Base-by-base conservation (phyloP, 2,329 filamentous ascomycete genomes). In the Fusarium multiceps region DNA sequence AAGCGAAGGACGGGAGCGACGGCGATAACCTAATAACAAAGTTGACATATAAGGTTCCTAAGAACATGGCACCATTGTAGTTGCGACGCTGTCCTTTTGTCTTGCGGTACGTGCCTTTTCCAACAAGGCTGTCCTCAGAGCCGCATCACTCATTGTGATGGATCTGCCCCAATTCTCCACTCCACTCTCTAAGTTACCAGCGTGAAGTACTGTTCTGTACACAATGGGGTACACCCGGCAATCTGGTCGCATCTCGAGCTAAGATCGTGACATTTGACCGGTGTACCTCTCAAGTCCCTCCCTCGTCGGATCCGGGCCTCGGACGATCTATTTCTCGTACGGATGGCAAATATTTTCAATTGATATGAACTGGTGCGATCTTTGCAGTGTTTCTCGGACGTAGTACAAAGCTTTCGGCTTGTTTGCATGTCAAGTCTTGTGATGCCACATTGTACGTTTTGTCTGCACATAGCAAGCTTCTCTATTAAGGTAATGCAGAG, bases 141-240 rank as follows among this genome's bases (percentile, higher is more conserved):
- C 73, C 73, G 67, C 72, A 75, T 71, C 54, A 51, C 69, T 58
- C 57, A 37, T 49, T 65, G 56, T 67, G 68, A 70, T 69, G 62
- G 73, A 74, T 72, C 71, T 74, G 72, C 66, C 66, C 59, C 71
- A 45, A 71, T 74, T 74, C 73, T 75, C 73, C 73, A 75, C 73
- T 54, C 63, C 45, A 40, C 55, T 74, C 73, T 75, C 73, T 73
- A 75, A 73, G 51, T 61, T 48, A 40, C 50, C 50, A 25, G 45
- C 43, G 50, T 57, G 34, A 60, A 55, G 62, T 66, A 66, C 63
- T 64, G 62, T 55, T 61, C 62, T 64, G 70, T 74, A 74, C 73
- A 67, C 72, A 71, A 73, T 58, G 55, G 63, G 72, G 73, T 75
- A 63, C 55, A 75, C 73, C 72, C 73, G 69, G 65, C 70, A 72